These are phyloP conservation scores for Tephrocybe sp. DNA, from an alignment of 768 basidiomycete genomes.

Conservation along the genomic window DNA sequence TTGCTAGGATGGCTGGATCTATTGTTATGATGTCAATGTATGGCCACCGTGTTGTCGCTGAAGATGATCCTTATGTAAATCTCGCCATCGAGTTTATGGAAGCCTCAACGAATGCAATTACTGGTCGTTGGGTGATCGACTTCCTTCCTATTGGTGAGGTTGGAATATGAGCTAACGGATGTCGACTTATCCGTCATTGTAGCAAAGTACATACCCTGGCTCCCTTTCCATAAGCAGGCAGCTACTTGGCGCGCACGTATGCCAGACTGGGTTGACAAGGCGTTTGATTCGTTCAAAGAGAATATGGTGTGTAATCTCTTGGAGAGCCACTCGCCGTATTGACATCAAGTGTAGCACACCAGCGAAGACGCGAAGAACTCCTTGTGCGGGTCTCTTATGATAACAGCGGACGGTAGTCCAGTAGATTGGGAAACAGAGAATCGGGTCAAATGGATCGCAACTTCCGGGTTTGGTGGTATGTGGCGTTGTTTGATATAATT, in stretches of 20 bases:
- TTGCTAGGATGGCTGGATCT: slow-evolving; percentile 19
- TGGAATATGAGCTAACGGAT: background rate
- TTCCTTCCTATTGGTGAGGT: slow-evolving; percentile 14
- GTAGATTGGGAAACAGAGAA: slow-evolving; percentile 17
- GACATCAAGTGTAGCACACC: slow-evolving; percentile 9
- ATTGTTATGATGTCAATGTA: slow-evolving; percentile 23
- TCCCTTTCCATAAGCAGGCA: slow-evolving; percentile 15
- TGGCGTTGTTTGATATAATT: background rate
- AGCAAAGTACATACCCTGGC: slow-evolving; percentile 16
- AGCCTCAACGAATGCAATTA: slow-evolving; percentile 17
- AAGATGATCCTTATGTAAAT: slow-evolving; percentile 17
- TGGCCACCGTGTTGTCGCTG: slow-evolving; percentile 16
- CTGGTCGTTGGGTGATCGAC: slow-evolving; percentile 18
- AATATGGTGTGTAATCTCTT: slow-evolving; percentile 10
- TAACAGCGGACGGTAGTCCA: slow-evolving; percentile 13
- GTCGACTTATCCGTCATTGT: background rate
- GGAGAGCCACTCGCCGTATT: background rate
- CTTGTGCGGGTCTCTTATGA: slow-evolving; percentile 18
- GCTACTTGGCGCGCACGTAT: slow-evolving; percentile 15
- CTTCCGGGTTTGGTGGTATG: slow-evolving; percentile 18
- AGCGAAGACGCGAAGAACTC: slow-evolving; percentile 20
- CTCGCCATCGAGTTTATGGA: slow-evolving; percentile 21
- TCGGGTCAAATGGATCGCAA: slow-evolving; percentile 20
- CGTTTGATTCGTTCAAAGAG: slow-evolving; percentile 16
- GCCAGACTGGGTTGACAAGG: slow-evolving; percentile 18